These are phyloP conservation scores for Alliaria petiolata DNA, from an alignment of 345 rosid genomes.

Conservation along the genomic window DNA sequence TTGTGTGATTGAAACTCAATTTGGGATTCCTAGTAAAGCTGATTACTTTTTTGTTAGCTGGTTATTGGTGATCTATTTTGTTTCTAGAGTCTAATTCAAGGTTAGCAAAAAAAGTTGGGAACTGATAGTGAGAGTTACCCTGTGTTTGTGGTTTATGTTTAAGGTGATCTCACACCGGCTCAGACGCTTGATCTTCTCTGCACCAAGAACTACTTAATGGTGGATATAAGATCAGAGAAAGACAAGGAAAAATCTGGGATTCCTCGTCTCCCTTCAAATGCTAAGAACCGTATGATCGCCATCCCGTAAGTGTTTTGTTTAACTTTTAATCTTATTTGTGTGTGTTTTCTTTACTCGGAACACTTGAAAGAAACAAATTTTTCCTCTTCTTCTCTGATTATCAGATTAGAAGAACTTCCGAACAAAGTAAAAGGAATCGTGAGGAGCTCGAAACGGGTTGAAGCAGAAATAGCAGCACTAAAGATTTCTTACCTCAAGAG, in stretches of 20 bases:
- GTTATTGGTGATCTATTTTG: background rate
- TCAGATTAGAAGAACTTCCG: constrained; percentile 79
- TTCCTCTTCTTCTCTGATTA: background rate
- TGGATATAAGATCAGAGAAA: constrained; percentile 90
- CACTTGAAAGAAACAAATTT: background rate
- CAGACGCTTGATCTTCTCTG: constrained; percentile 73
- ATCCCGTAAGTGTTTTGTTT: constrained; percentile 60
- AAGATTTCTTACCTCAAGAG: constrained; percentile 88
- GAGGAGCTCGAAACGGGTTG: constrained; percentile 65
- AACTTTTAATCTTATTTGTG: background rate
- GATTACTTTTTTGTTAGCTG: background rate
- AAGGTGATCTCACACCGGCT: constrained; percentile 85
- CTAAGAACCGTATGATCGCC: constrained; percentile 68
- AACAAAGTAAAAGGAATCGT: constrained; percentile 74
- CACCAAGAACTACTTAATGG: constrained; percentile 52
- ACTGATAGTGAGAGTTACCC: background rate
- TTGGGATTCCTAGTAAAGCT: background rate
- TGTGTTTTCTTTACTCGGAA: background rate
- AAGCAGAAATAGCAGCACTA: constrained; percentile 86
- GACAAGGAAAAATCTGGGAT: constrained; percentile 82
- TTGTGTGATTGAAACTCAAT: background rate
- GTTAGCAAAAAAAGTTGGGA: background rate
- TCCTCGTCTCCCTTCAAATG: constrained; percentile 91
- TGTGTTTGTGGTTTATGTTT: background rate
- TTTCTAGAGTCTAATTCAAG: background rate